Evolutionary conservation across 768 basidiomycete genomes (phyloP).

Genomic region (Leccinellum albellum): DNA sequence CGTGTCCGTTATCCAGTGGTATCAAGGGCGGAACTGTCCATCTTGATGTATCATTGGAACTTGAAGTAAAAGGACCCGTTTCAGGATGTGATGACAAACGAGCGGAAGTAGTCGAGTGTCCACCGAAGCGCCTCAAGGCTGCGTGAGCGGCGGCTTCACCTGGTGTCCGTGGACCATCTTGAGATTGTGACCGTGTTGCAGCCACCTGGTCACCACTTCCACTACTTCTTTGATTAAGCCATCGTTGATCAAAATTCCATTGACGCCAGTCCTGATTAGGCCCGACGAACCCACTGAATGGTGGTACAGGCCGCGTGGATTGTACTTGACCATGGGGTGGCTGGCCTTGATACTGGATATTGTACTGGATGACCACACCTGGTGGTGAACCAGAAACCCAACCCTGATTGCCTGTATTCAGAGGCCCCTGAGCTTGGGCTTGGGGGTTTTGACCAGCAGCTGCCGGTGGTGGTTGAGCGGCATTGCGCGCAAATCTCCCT

Average conservation of each 20-base stretch:
- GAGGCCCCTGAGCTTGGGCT: constrained; percentile 25
- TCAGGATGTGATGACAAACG: constrained; percentile 2
- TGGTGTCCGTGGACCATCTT: constrained; percentile 28
- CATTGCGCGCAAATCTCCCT: constrained; percentile 53
- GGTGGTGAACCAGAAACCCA: constrained; percentile 37
- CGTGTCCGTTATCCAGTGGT: constrained; percentile 18
- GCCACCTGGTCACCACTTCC: not conserved
- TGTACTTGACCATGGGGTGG: constrained; percentile 32
- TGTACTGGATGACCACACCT: constrained; percentile 59
- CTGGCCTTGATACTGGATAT: constrained; percentile 54
- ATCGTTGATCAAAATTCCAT: constrained; percentile 47
- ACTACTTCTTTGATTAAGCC: constrained; percentile 18
- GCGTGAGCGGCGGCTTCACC: constrained; percentile 63
- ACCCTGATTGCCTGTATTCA: constrained; percentile 32
- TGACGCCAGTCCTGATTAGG: constrained; percentile 64
- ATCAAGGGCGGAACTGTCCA: constrained; percentile 27
- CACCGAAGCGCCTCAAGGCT: constrained; percentile 50
- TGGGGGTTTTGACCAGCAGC: constrained; percentile 30
- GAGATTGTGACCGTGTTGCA: constrained; percentile 7
- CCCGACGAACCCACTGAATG: constrained; percentile 59
- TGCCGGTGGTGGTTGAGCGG: constrained; percentile 38
- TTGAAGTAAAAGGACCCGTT: constrained; percentile 4
- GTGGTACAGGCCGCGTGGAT: constrained; percentile 42
- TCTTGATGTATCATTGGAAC: constrained; percentile 7
- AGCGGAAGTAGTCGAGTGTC: constrained; percentile 12